Evolutionary conservation across 106 monocot genomes (phyloP), one percentile per base, ranked within the genome.

Genomic region (Iris macrosiphon): DNA sequence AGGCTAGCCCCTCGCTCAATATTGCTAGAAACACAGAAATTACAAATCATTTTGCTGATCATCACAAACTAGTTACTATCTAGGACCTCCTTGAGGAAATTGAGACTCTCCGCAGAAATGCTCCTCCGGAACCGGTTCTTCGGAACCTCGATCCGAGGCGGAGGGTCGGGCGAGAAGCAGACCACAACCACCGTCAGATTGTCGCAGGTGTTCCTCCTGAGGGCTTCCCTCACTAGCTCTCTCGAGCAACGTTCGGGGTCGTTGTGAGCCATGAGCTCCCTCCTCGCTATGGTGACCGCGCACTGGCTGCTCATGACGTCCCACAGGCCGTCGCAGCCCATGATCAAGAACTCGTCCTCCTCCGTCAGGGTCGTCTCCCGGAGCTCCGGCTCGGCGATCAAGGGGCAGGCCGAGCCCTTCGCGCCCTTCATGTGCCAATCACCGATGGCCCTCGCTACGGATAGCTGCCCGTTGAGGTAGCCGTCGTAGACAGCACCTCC

Each of bases 301-400:
- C 75, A 76, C 33, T 81, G 81, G 38, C 76, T 81, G 60, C 67
- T 81, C 81, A 81, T 81, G 5, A 81, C 81, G 49, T 81, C 81
- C 75, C 81, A 81, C 12, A 81, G 59, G 24, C 81, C 75, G 5
- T 81, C 81, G 33, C 81, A 81, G 23, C 71, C 81, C 31, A 81
- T 40, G 45, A 81, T 68, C 31, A 81, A 27, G 52, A 81, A 81
- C 57, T 81, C 81, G 47, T 81, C 81, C 44, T 81, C 81, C 19
- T 72, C 66, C 0, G 67, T 68, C 4, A 81, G 67, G n/a, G 33
- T 41, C 17, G 52, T 32, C 45, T 71, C 66, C 40, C 60, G 72
- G 24, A 81, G 37, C 63, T 81, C 81, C 1, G 81, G 81, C 17
- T 81, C 81, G 0, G 75, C 60, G 13, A 31, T 75, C 12, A 81